These are phyloP conservation scores for Hypoxylon cercidicola DNA, from an alignment of 495 filamentous ascomycete genomes.

Conservation along the genomic window DNA sequence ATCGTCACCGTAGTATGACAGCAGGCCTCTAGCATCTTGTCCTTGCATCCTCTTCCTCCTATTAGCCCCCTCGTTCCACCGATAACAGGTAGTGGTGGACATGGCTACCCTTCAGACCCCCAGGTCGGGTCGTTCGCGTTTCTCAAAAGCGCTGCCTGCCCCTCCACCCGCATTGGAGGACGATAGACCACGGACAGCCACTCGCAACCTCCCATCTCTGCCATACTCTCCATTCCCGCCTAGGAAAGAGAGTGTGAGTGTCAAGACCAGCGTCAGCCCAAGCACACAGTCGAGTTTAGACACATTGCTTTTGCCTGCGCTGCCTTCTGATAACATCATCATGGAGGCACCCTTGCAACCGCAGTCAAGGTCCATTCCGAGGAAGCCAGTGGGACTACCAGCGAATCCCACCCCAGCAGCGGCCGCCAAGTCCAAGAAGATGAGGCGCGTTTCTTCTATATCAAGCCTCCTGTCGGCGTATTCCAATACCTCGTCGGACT, in stretches of 20 bases:
- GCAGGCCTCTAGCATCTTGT: conserved; percentile 32
- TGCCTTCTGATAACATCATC: conserved; percentile 28
- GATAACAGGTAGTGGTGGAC: conserved; percentile 40
- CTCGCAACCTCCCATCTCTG: conserved; percentile 31
- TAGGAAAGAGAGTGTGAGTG: conserved; percentile 39
- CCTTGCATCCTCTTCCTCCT: conserved; percentile 22
- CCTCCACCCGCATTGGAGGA: conserved; percentile 37
- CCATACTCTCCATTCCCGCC: conserved; percentile 39
- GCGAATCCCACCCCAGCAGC: conserved; percentile 32
- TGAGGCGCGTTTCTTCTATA: conserved; percentile 51
- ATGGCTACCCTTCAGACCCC: conserved; percentile 39
- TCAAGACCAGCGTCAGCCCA: conserved; percentile 24
- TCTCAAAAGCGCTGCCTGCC: conserved; percentile 50
- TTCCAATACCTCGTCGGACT: conserved; percentile 52
- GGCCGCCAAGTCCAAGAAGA: conserved; percentile 33
- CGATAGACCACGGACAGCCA: conserved; percentile 26
- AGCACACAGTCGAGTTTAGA: conserved; percentile 22
- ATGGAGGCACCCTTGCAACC: conserved; percentile 28
- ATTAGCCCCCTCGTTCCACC: conserved; percentile 31
- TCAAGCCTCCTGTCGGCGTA: conserved; percentile 60
- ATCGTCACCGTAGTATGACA: conserved; percentile 36
- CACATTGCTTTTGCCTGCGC: conserved; percentile 36
- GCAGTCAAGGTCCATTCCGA: conserved; percentile 34
- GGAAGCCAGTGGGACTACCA: conserved; percentile 44
- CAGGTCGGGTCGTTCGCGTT: conserved; percentile 46